These are phyloP conservation scores for Pleurotus giganteus DNA, from an alignment of 768 basidiomycete species.

Conservation along the genomic window DNA sequence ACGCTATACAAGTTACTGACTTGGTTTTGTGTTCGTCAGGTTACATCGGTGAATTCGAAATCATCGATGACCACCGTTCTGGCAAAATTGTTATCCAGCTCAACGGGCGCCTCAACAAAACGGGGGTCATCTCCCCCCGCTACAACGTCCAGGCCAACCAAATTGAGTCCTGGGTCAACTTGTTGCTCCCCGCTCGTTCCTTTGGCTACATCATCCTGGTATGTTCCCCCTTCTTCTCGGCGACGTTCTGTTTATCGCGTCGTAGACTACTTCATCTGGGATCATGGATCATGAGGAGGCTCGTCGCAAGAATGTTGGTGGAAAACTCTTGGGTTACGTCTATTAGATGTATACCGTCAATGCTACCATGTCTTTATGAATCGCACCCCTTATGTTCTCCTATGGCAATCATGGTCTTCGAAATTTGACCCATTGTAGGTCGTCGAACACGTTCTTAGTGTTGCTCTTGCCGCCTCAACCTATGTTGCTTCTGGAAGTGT, in stretches of 20 bases:
- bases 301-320: constrained; percentile 96
- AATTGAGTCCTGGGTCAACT: constrained; percentile 96
- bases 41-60: constrained; percentile 98
- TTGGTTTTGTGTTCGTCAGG: constrained; percentile 44
- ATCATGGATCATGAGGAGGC: constrained; percentile 99
- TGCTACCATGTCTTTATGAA: too few relatives aligned
- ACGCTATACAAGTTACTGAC: constrained; percentile 16
- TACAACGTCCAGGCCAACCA: constrained; percentile 94
- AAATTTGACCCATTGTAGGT: too few relatives aligned
- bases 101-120: constrained; percentile 98
- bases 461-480: too few relatives aligned
- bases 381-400: too few relatives aligned
- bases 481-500: too few relatives aligned
- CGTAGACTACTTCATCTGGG: constrained; percentile 92
- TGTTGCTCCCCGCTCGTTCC: constrained; percentile 91
- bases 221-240: constrained; percentile 24
- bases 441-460: too few relatives aligned
- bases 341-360: too few relatives aligned
- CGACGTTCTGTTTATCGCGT: not conserved
- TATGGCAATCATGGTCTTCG: too few relatives aligned
- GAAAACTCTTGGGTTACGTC: constrained; percentile 90
- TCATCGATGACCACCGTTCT: constrained; percentile 97
- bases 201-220: constrained; percentile 97
- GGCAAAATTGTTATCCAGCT: constrained; percentile 99
- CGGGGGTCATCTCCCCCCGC: constrained; percentile 99